These are phyloP conservation scores for Mycena polygramma DNA, from an alignment of 768 basidiomycete genomes.

Conservation along the genomic window DNA sequence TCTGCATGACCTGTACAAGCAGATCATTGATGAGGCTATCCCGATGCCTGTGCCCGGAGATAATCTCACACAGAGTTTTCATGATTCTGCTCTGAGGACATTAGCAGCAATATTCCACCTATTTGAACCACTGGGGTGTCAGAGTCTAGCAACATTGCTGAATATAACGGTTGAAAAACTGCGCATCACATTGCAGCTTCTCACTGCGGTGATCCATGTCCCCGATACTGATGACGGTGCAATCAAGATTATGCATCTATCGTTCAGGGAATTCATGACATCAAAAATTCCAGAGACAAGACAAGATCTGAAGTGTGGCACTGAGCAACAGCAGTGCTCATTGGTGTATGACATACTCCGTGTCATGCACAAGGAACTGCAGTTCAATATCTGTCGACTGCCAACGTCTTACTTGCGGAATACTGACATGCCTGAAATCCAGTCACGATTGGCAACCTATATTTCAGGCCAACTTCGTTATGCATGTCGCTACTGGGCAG, in stretches of 20 bases:
- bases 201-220: too few relatives aligned
- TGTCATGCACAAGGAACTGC: neutral
- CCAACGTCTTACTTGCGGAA: neutral
- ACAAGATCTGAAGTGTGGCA: neutral
- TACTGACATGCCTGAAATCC: neutral
- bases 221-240: too few relatives aligned
- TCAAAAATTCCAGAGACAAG: neutral
- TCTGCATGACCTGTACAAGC: constrained; percentile 6
- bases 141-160: too few relatives aligned
- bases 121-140: too few relatives aligned
- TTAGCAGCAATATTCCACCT: too few relatives aligned
- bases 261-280: constrained; percentile 15
- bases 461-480: neutral
- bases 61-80: neutral
- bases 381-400: neutral
- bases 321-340: neutral
- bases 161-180: too few relatives aligned
- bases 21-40: constrained; percentile 13
- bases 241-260: constrained; percentile 6
- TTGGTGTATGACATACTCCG: neutral
- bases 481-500: neutral
- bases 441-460: neutral
- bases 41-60: neutral
- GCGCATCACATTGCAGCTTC: too few relatives aligned
- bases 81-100: too few relatives aligned